These are phyloP conservation scores for Sarocladium brachiariae DNA, from an alignment of 2,329 filamentous ascomycete genomes.

Conservation along the genomic window DNA sequence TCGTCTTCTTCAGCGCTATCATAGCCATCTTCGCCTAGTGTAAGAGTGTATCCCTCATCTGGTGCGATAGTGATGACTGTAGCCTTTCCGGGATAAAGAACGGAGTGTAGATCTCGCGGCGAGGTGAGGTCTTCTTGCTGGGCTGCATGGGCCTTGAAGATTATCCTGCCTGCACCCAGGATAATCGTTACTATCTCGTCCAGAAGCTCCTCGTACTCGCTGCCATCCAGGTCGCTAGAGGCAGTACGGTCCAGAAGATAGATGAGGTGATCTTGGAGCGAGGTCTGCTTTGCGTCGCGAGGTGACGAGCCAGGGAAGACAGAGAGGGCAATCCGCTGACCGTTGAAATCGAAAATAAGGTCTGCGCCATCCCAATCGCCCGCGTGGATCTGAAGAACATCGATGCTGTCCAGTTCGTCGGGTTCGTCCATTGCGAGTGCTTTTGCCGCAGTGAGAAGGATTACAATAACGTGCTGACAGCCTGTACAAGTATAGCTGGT, in stretches of 20 bases:
- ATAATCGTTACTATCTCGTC: conserved; percentile 16
- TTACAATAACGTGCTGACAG: not conserved
- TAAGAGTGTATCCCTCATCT: conserved; percentile 12
- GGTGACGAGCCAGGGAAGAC: conserved; percentile 15
- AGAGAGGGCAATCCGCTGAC: conserved; percentile 16
- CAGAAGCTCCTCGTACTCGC: conserved; percentile 16
- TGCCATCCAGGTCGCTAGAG: conserved; percentile 11
- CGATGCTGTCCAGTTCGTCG: conserved; percentile 10
- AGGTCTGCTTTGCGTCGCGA: conserved; percentile 9
- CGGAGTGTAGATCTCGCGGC: conserved; percentile 13
- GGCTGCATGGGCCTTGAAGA: conserved; percentile 12
- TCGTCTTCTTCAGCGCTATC: conserved; percentile 12
- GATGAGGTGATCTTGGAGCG: conserved; percentile 16
- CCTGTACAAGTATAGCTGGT: too few relatives aligned
- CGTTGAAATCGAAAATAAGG: conserved; percentile 18
- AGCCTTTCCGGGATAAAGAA: conserved; percentile 11
- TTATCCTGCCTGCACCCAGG: conserved; percentile 13
- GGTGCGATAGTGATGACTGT: conserved; percentile 13
- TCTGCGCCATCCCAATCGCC: conserved; percentile 19
- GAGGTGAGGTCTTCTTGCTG: not conserved
- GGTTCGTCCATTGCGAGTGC: conserved; percentile 2
- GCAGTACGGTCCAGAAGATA: conserved; percentile 13
- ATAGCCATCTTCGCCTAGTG: conserved; percentile 8
- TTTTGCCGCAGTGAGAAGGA: not conserved
- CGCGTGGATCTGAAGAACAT: conserved; percentile 14